These are phyloP conservation scores for Thraustochytrium sp. DNA, from an alignment of 352 stramenopile species.

Conservation along the genomic window DNA sequence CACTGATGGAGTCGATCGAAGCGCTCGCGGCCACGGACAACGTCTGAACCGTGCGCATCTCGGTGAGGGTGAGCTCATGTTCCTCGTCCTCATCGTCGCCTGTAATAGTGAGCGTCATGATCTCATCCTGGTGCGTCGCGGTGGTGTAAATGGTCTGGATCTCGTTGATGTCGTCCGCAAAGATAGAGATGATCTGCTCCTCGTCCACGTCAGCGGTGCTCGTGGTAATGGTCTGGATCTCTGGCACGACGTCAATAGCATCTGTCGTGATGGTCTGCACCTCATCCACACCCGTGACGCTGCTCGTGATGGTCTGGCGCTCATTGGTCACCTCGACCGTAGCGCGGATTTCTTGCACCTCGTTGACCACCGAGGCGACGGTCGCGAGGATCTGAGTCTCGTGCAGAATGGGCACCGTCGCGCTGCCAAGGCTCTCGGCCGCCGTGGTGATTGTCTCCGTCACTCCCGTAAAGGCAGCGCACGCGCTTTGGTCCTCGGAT, in stretches of 20 bases:
- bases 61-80: conserved; percentile 72
- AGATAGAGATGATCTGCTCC: conserved; percentile 82
- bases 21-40: not conserved
- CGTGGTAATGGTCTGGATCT: conserved; percentile 86
- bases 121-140: conserved; percentile 78
- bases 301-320: conserved; percentile 82
- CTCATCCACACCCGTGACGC: conserved; percentile 70
- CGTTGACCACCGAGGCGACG: conserved; percentile 70
- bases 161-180: conserved; percentile 82
- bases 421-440: not conserved
- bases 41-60: conserved; percentile 59
- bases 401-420: conserved; percentile 64
- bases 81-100: conserved; percentile 70
- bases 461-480: not conserved
- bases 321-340: conserved; percentile 91
- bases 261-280: conserved; percentile 78
- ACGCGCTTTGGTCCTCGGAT: not conserved
- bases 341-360: conserved; percentile 84
- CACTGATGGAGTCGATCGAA: not conserved
- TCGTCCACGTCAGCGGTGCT: conserved; percentile 81
- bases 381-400: conserved; percentile 81
- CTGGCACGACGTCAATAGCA: conserved; percentile 65
- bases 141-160: conserved; percentile 55
- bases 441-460: not conserved
- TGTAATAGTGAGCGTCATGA: conserved; percentile 76